These are phyloP conservation scores for Lumnitzera littorea DNA, from an alignment of 345 rosid species.

Conservation along the genomic window DNA sequence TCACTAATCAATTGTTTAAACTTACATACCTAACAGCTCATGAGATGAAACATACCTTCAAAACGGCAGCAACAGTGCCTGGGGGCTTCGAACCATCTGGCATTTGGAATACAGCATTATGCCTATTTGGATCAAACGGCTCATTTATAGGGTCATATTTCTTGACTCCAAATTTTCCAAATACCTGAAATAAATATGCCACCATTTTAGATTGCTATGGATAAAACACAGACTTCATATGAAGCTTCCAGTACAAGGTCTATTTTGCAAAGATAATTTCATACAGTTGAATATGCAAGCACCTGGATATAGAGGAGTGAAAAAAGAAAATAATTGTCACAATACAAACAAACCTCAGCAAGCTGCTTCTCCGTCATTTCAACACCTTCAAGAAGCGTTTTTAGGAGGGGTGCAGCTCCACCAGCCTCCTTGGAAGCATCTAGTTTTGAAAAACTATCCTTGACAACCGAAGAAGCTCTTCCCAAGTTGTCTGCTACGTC, in stretches of 20 bases:
- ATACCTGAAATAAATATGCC: conserved; percentile 36
- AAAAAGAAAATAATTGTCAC: no score
- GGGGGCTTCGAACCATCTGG: conserved; percentile 81
- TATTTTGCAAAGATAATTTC: no score
- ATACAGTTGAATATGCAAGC: no score
- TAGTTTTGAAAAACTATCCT: conserved; percentile 61
- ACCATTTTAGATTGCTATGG: background rate
- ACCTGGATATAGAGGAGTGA: no score
- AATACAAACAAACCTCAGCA: conserved; percentile 37
- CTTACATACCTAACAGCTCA: background rate
- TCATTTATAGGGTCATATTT: conserved; percentile 70
- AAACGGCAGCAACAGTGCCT: conserved; percentile 73
- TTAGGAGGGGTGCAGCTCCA: conserved; percentile 61
- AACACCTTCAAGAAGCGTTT: conserved; percentile 85
- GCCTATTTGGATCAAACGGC: conserved; percentile 87
- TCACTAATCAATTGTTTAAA: background rate
- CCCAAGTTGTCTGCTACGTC: conserved; percentile 92
- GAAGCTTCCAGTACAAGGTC: no score
- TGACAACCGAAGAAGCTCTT: conserved; percentile 86
- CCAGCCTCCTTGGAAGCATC: conserved; percentile 49
- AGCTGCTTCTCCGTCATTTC: conserved; percentile 98
- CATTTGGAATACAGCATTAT: conserved; percentile 71
- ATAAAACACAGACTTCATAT: no score
- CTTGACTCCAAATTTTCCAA: conserved; percentile 66
- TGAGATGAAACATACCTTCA: conserved; percentile 49